phyloP scores from a whole-genome alignment of 805 yeast species.

The Spathaspora arborariae region DNA sequence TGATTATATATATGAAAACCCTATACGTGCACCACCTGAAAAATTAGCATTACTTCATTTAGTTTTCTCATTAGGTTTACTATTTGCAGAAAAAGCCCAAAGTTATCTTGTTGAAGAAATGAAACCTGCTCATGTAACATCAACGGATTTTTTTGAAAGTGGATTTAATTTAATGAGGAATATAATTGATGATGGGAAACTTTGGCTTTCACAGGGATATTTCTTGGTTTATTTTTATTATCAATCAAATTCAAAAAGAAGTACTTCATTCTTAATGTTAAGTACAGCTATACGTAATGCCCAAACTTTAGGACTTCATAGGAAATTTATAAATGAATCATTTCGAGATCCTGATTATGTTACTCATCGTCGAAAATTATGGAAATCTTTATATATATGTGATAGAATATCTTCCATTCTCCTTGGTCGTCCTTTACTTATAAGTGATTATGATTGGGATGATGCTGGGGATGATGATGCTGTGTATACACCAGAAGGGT shows the following conservation, averaged over 20 bases:
- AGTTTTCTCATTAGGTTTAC: slow-evolving; percentile 37
- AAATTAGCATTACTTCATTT: slow-evolving; percentile 30
- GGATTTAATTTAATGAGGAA: slow-evolving; percentile 27
- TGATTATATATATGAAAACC: slow-evolving; percentile 26
- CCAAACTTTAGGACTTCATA: slow-evolving; percentile 37
- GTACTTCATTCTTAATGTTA: slow-evolving; percentile 40
- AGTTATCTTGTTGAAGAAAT: slow-evolving; percentile 18
- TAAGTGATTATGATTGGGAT: slow-evolving; percentile 35
- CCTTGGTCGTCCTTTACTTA: slow-evolving; percentile 33
- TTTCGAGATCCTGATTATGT: slow-evolving; percentile 23
- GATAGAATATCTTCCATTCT: slow-evolving; percentile 30
- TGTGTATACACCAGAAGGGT: slow-evolving; percentile 11
- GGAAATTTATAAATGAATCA: slow-evolving; percentile 33
- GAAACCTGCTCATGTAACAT: slow-evolving; percentile 15
- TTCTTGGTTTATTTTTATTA: slow-evolving; percentile 35
- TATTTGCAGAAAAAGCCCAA: slow-evolving; percentile 29
- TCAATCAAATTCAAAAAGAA: slow-evolving; percentile 34
- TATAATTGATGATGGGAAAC: slow-evolving; percentile 33
- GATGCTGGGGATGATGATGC: slow-evolving; percentile 13
- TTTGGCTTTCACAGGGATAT: slow-evolving; percentile 41
- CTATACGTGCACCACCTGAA: slow-evolving; percentile 18
- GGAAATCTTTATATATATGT: slow-evolving; percentile 29
- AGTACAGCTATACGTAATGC: slow-evolving; percentile 41
- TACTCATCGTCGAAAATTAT: slow-evolving; percentile 30
- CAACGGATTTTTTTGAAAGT: slow-evolving; percentile 28